These are phyloP conservation scores for Carex cristatella DNA, from an alignment of 176 grass and related monocot species.

Conservation along the genomic window DNA sequence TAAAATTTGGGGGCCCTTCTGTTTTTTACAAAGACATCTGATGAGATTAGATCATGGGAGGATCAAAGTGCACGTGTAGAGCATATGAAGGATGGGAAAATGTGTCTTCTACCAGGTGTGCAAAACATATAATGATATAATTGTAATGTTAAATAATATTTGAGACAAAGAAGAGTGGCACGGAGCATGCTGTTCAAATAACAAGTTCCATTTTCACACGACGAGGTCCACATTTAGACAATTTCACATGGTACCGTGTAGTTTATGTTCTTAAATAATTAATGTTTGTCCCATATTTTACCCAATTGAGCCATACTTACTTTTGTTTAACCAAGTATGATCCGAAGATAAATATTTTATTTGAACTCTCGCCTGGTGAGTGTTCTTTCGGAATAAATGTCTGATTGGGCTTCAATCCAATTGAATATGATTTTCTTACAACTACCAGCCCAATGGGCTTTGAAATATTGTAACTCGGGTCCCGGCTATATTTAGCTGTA, in stretches of 20 bases:
- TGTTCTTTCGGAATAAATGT: not conserved
- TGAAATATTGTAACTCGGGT: not conserved
- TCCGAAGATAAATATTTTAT: not conserved
- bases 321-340: not conserved
- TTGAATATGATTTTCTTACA: not conserved
- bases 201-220: not conserved
- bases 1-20: not conserved
- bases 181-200: not conserved
- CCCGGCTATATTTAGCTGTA: too few species aligned
- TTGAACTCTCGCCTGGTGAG: not conserved
- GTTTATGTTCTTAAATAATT: constrained; percentile 3
- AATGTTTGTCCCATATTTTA: not conserved
- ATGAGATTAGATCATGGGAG: constrained; percentile 7
- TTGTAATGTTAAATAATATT: constrained; percentile 16
- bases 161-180: constrained; percentile 16
- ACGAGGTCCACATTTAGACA: constrained; percentile 1
- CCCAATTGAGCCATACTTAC: not conserved
- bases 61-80: constrained; percentile 18
- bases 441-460: not conserved
- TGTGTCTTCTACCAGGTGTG: constrained; percentile 8
- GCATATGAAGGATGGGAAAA: constrained; percentile 1
- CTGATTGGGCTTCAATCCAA: not conserved
- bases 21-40: not conserved
- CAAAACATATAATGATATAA: not conserved
- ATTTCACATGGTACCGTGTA: constrained; percentile 14